Evolutionary conservation across 1,284 basidiomycete species (phyloP), one percentile per base, ranked within the genome.

Genomic region (Quambalaria eucalypti): DNA sequence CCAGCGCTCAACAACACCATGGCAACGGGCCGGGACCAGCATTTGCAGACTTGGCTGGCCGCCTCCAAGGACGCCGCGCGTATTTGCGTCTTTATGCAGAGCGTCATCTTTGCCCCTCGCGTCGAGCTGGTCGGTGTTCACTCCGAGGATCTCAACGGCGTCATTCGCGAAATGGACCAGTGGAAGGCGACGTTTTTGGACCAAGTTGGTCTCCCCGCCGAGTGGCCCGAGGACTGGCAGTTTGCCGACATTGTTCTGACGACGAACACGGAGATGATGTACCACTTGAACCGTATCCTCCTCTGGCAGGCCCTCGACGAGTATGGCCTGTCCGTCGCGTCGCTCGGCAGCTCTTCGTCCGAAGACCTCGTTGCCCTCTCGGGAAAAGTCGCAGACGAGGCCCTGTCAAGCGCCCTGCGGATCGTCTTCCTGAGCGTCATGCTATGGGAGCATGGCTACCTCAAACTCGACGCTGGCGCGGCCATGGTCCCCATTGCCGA

Each of bases 251-350:
- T 84, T 1, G 83, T 87, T 28, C 82, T 82, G 31, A 83, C 84
- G 2, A 84, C 87, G 66, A 84, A 86, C 19, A 87, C 85, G 66
- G 90, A 95, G 74, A 86, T 88, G 47, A 87, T 86, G 38, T 91
- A 88, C 72, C 90, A 95, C 77, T 83, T 87, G 64, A 85, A 91
- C 82, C 93, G 90, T 78, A 71, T 80, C 44, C 65, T 78, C 7
- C 65, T 78, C 23, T 69, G 77, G 51, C 68, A 72, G 2, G 76
- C 77, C 0, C 65, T 92, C 56, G 85, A 88, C 62, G 88, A 92
- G 65, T 88, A 83, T 72, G 88, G 88, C 28, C 80, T 92, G 26
- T 48, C 47, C 10, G 9, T 14, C 47, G 26, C 28, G 12, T 28
- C 26, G 9, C 47, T 31, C 26, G 47, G 26, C 7, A n/a, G 19